These are phyloP conservation scores for Zangia roseola DNA, from an alignment of 768 basidiomycete genomes.

Conservation along the genomic window DNA sequence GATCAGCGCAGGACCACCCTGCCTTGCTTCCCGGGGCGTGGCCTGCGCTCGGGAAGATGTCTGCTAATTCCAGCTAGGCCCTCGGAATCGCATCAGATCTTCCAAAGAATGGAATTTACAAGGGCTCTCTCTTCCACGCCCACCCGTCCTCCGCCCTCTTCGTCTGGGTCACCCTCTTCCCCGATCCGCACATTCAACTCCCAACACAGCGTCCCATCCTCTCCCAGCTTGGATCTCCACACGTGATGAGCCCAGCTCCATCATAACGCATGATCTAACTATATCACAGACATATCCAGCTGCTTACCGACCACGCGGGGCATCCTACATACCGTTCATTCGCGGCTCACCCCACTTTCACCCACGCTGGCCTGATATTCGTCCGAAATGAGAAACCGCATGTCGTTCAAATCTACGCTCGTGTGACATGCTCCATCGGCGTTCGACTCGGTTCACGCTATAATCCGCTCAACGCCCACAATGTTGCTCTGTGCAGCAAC, in stretches of 20 bases:
- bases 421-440: slow-evolving; percentile 11
- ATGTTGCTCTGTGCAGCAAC: slow-evolving; percentile 45
- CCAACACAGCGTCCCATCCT: no score
- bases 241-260: slow-evolving; percentile 58
- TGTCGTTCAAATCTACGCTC: neutral
- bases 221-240: no score
- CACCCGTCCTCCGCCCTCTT: slow-evolving; percentile 8
- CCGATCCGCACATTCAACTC: slow-evolving; percentile 29
- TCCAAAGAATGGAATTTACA: slow-evolving; percentile 22
- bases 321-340: slow-evolving; percentile 53
- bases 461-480: slow-evolving; percentile 63
- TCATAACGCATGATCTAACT: slow-evolving; percentile 52
- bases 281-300: slow-evolving; percentile 21
- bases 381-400: slow-evolving; percentile 12
- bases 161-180: slow-evolving; percentile 40
- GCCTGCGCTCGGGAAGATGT: slow-evolving; percentile 18
- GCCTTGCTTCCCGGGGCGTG: slow-evolving; percentile 22
- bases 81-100: slow-evolving; percentile 21
- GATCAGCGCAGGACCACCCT: slow-evolving; percentile 23
- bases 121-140: slow-evolving; percentile 9
- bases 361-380: slow-evolving; percentile 45
- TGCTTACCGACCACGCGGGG: neutral
- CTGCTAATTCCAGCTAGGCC: slow-evolving; percentile 14
- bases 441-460: slow-evolving; percentile 42
- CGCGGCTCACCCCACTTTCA: no score